Percentiles rank a stretch among this genome's conserved stretches.
These are phyloP conservation scores for Solanum hybrid DNA, from an alignment of 305 asterid genomes.

Conservation along the genomic window DNA sequence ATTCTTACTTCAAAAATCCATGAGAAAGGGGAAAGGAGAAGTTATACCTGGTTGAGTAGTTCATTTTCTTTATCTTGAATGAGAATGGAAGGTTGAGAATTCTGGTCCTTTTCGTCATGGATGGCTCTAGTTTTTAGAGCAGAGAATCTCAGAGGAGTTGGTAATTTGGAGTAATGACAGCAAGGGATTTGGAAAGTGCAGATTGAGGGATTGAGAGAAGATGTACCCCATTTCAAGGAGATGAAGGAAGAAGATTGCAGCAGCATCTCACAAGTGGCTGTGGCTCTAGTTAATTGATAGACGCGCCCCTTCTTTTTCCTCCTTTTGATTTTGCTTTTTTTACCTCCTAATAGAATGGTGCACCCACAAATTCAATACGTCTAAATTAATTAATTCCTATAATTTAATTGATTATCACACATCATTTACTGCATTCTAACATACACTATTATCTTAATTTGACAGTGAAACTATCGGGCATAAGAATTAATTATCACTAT, in stretches of 20 bases:
- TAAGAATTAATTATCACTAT: too few relatives aligned
- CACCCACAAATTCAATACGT: neutral
- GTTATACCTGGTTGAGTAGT: conserved; percentile 29
- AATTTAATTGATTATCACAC: neutral
- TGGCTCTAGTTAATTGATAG: neutral
- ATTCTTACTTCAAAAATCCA: neutral
- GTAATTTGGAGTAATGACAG: neutral
- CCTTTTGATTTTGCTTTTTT: neutral
- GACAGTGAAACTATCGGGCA: neutral
- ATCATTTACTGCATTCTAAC: neutral
- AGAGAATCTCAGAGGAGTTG: conserved; percentile 12
- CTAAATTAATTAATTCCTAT: too few relatives aligned
- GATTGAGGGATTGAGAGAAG: conserved; percentile 12
- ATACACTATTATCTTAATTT: neutral
- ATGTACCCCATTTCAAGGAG: conserved; percentile 9
- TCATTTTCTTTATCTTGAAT: conserved; percentile 18
- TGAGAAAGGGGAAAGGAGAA: neutral
- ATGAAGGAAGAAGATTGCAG: conserved; percentile 5
- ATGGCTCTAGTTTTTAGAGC: conserved; percentile 21
- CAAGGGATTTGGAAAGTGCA: neutral
- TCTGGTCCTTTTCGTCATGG: conserved; percentile 27
- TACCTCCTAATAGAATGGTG: neutral
- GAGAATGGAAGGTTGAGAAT: conserved; percentile 23
- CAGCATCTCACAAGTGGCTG: conserved; percentile 1
- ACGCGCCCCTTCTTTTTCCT: neutral